These are phyloP conservation scores for Xanthoconium separans DNA, from an alignment of 1,284 basidiomycete species.

Conservation along the genomic window DNA sequence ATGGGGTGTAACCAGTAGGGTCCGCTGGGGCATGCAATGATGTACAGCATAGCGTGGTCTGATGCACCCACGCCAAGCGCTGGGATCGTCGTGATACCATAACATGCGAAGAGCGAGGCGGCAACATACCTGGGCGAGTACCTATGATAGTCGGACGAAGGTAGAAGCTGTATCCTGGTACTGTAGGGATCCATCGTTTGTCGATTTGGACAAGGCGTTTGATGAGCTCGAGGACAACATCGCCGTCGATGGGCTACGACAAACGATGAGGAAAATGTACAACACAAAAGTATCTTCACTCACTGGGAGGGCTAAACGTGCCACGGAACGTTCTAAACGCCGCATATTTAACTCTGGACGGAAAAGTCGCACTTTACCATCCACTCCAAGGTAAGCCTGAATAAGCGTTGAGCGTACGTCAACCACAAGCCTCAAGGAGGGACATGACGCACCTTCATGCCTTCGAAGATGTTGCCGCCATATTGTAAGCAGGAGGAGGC, in stretches of 20 bases:
- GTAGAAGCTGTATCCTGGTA: conserved; percentile 73
- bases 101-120: neutral
- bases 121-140: conserved; percentile 55
- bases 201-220: conserved; percentile 69
- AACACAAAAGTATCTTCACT: conserved; percentile 10
- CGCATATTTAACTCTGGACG: conserved; percentile 82
- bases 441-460: conserved; percentile 66
- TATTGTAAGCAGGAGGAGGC: conserved; percentile 76
- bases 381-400: conserved; percentile 72
- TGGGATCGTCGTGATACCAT: neutral
- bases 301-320: conserved; percentile 67
- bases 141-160: conserved; percentile 84
- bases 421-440: neutral
- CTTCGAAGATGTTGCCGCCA: conserved; percentile 79
- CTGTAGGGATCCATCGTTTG: conserved; percentile 71
- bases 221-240: conserved; percentile 67
- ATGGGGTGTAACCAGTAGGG: conserved; percentile 76
- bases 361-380: conserved; percentile 69
- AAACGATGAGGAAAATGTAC: neutral
- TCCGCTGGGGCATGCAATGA: conserved; percentile 65
- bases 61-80: conserved; percentile 70
- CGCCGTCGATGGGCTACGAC: conserved; percentile 57
- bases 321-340: conserved; percentile 61
- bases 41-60: conserved; percentile 68
- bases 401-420: neutral